Conservation (phyloP, 108 stramenopile genomes). For the Licmophora abbreviata region DNA sequence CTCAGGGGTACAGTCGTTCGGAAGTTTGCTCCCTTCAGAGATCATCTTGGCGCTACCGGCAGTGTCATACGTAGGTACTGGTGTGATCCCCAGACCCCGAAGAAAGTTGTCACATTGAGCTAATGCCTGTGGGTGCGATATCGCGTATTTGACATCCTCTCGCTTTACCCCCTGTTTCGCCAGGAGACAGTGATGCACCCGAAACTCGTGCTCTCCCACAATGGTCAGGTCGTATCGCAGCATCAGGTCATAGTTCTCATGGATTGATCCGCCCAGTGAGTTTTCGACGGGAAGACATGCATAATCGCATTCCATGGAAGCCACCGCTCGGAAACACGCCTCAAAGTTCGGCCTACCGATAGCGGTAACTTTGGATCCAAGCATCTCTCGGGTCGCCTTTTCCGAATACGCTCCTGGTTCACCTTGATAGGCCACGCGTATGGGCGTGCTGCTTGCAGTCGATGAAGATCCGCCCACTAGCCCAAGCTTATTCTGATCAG, state of each 20-base stretch:
- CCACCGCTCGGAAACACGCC: conserved; percentile 94
- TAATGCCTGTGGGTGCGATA: conserved; percentile 94
- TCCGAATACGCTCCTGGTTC: conserved; percentile 97
- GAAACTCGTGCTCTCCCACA: conserved; percentile 89
- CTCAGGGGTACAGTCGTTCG: conserved; percentile 67
- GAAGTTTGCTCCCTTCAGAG: conserved; percentile 42
- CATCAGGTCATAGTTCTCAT: conserved; percentile 97
- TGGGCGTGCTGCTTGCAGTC: background rate
- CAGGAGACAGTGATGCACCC: conserved; percentile 90
- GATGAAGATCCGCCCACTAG: no score
- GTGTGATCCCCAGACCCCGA: conserved; percentile 64
- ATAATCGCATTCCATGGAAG: conserved; percentile 89
- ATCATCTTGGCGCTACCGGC: conserved; percentile 98
- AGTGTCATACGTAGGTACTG: conserved; percentile 90
- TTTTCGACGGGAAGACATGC: conserved; percentile 95
- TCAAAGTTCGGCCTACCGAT: conserved; percentile 88
- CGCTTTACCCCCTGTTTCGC: conserved; percentile 62
- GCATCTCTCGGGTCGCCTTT: conserved; percentile 85
- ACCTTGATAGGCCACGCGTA: conserved; percentile 93
- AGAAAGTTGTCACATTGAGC: conserved; percentile 97
- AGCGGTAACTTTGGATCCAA: conserved; percentile 82
- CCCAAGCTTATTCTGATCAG: no score
- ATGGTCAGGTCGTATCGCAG: conserved; percentile 87
- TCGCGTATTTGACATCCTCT: conserved; percentile 81
- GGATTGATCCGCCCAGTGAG: conserved; percentile 94